A percentile compares a stretch with the other conserved stretches of the same genome.
phyloP scores from a whole-genome alignment of 495 filamentous ascomycete genomes.

The Pyrenopolyporus hunteri region DNA sequence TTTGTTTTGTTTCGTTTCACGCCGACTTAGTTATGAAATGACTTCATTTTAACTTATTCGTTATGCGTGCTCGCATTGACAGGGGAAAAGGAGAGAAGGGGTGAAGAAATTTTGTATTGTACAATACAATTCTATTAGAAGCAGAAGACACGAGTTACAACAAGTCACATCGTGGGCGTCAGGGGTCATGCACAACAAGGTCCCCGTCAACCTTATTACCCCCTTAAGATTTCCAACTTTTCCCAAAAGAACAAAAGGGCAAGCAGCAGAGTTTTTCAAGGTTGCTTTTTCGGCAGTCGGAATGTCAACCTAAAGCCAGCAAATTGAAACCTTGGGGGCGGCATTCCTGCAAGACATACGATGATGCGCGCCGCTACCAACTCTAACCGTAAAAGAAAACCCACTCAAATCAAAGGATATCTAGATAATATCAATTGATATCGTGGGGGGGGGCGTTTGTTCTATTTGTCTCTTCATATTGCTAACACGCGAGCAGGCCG shows the following conservation, averaged over 20 bases:
- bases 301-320: slow-evolving; percentile 39
- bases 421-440: slow-evolving; percentile 21
- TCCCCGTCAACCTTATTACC: slow-evolving; percentile 29
- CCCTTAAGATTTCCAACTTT: slow-evolving; percentile 32
- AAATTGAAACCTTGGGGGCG: slow-evolving; percentile 36
- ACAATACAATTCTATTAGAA: no score
- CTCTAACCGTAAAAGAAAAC: slow-evolving; percentile 32
- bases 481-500: no score
- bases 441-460: slow-evolving; percentile 23
- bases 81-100: not conserved
- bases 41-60: slow-evolving; percentile 30
- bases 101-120: not conserved
- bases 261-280: slow-evolving; percentile 26
- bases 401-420: slow-evolving; percentile 35
- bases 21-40: slow-evolving; percentile 20
- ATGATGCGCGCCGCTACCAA: slow-evolving; percentile 41
- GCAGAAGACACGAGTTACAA: not conserved
- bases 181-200: slow-evolving; percentile 29
- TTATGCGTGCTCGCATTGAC: not conserved
- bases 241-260: slow-evolving; percentile 26
- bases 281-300: slow-evolving; percentile 38
- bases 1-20: slow-evolving; percentile 23
- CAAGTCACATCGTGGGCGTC: slow-evolving; percentile 14
- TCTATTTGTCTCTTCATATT: not conserved
- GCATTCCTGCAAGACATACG: slow-evolving; percentile 40